Percentiles rank a stretch among this genome's conserved stretches.
These are phyloP conservation scores for Candida adriatica DNA, from an alignment of 805 yeast genomes.

Conservation along the genomic window DNA sequence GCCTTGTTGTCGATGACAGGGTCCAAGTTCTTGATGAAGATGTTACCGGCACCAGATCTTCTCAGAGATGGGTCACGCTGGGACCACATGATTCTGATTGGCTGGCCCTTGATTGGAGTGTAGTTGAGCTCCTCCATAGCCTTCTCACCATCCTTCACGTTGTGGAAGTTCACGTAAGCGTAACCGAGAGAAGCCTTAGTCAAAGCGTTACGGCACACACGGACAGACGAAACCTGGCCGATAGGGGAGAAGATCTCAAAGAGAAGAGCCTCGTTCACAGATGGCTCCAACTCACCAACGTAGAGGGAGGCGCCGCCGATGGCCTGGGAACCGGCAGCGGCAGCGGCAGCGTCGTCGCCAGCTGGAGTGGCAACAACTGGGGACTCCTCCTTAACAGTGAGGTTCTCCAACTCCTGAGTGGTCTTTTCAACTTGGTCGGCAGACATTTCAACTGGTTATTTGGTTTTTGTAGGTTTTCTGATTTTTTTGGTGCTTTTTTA, in stretches of 20 bases:
- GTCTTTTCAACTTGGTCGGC: slow-evolving; percentile 36
- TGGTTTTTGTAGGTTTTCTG: slow-evolving; percentile 14
- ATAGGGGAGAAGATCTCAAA: slow-evolving; percentile 92
- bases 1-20: slow-evolving; percentile 99
- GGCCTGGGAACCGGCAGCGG: slow-evolving; percentile 26
- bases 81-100: slow-evolving; percentile 99
- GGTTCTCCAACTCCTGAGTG: slow-evolving; percentile 41
- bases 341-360: slow-evolving; percentile 10
- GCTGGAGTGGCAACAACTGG: slow-evolving; percentile 7
- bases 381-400: slow-evolving; percentile 31
- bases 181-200: slow-evolving; percentile 96
- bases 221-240: slow-evolving; percentile 93
- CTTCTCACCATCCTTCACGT: slow-evolving; percentile 81
- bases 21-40: slow-evolving; percentile 96
- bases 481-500: slow-evolving; percentile 19
- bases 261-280: slow-evolving; percentile 89
- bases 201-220: slow-evolving; percentile 98
- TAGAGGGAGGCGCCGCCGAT: slow-evolving; percentile 67
- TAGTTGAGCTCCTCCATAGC: slow-evolving; percentile 96
- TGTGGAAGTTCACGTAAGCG: slow-evolving; percentile 95
- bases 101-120: slow-evolving; percentile 86
- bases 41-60: slow-evolving; percentile 93
- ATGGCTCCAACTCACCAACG: slow-evolving; percentile 93
- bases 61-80: slow-evolving; percentile 97
- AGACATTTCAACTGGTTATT: slow-evolving; percentile 28